Evolutionary conservation across 164 flowering plant genomes (phyloP).

Genomic region (Pachysandra terminalis): DNA sequence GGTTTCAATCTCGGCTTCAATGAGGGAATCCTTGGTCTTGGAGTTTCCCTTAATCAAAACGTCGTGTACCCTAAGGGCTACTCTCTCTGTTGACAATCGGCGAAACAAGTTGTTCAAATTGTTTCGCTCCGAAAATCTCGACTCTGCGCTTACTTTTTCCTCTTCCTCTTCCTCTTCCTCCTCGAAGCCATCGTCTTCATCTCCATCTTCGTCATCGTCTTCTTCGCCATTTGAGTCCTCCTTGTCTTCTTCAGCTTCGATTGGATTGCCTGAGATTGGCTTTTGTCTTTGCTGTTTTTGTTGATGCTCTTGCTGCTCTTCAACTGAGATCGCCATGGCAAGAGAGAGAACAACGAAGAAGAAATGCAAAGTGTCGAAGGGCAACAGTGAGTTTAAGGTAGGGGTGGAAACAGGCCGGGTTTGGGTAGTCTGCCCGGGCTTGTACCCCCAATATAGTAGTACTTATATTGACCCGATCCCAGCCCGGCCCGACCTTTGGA

Average conservation of each 20-base stretch:
- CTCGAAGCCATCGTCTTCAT: too few species aligned
- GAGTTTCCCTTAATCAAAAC: constrained; percentile 74
- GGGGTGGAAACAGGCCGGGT: too few species aligned
- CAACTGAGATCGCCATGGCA: constrained; percentile 17
- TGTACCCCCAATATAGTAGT: too few species aligned
- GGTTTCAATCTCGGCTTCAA: constrained; percentile 60
- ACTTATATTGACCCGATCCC: too few species aligned
- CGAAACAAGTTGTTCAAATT: constrained; percentile 38
- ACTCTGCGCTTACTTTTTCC: constrained; percentile 11
- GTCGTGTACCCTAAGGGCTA: constrained; percentile 73
- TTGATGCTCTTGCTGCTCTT: too few species aligned
- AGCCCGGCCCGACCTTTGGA: too few species aligned
- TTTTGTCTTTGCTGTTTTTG: constrained; percentile 5
- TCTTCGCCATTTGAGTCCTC: constrained; percentile 26
- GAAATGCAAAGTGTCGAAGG: too few species aligned
- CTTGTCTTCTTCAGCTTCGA: too few species aligned
- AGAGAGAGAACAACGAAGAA: neutral
- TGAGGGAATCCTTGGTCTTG: constrained; percentile 72
- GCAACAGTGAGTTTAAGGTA: too few species aligned
- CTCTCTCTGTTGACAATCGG: constrained; percentile 44
- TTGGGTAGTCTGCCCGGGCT: too few species aligned
- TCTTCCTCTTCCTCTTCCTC: constrained; percentile 25
- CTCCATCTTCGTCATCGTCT: constrained; percentile 28
- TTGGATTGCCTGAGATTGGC: neutral
- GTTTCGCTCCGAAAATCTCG: constrained; percentile 22